A percentile compares a stretch with the other conserved stretches of the same genome.
Conservation (phyloP, 371 early-diverging fungal genomes). For the Saksenaea vasiformis region DNA sequence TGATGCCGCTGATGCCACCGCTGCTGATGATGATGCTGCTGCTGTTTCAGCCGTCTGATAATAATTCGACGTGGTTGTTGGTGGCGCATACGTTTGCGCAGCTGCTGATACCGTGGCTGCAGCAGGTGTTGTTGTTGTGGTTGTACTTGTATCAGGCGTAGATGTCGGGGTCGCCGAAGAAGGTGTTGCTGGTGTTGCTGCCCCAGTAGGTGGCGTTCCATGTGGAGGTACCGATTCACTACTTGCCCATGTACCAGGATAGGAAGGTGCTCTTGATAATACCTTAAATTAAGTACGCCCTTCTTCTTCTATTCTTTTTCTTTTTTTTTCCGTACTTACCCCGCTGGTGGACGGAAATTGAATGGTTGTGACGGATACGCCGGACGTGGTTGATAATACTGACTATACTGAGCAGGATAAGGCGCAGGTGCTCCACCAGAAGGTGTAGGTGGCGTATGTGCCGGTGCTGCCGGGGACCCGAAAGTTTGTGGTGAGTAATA, state of each 20-base stretch:
- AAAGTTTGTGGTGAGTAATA: slow-evolving; percentile 27
- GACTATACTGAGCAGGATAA: slow-evolving; percentile 24
- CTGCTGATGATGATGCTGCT: neutral
- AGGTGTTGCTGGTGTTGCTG: slow-evolving; percentile 3
- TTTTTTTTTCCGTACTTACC: slow-evolving; percentile 5
- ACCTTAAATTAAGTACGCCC: too few species aligned
- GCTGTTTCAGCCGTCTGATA: slow-evolving; percentile 6
- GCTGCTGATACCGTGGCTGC: slow-evolving; percentile 4
- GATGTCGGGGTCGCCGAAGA: slow-evolving; percentile 2
- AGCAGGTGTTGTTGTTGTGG: neutral
- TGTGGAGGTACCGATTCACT: neutral
- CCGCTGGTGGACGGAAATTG: slow-evolving; percentile 19
- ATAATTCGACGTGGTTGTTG: neutral
- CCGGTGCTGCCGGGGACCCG: slow-evolving; percentile 11
- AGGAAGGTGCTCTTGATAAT: slow-evolving; percentile 13
- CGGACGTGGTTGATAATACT: slow-evolving; percentile 30
- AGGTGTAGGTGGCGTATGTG: slow-evolving; percentile 15
- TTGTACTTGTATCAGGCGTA: slow-evolving; percentile 7
- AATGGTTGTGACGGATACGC: slow-evolving; percentile 14
- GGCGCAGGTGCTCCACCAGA: slow-evolving; percentile 16
- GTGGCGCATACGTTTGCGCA: slow-evolving; percentile 14
- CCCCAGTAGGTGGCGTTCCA: neutral
- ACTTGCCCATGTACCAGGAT: slow-evolving; percentile 5
- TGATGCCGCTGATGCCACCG: too few species aligned
- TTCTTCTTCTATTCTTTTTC: too few species aligned